Conservation (phyloP, 2,329 filamentous ascomycete species). For the Bipolaris sorokiniana region DNA sequence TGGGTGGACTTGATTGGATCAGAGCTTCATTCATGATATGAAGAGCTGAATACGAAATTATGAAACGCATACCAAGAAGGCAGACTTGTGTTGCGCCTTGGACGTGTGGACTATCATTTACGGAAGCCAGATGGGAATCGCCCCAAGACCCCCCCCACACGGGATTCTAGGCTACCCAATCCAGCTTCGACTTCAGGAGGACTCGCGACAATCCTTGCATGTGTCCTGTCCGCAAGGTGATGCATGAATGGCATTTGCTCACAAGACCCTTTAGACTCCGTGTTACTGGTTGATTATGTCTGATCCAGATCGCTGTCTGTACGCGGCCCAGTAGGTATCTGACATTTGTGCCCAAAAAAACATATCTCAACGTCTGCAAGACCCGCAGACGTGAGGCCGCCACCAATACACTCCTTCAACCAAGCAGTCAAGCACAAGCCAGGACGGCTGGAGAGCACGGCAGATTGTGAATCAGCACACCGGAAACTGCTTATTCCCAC, state of each 20-base stretch:
- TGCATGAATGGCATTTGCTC: not conserved
- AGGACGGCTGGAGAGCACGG: not conserved
- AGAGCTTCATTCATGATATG: not conserved
- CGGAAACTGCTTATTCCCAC: conserved; percentile 8
- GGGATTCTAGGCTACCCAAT: not conserved
- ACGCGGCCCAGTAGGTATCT: not conserved
- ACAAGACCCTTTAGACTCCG: not conserved
- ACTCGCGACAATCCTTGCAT: not conserved
- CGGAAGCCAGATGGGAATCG: not conserved
- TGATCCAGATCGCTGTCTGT: not conserved
- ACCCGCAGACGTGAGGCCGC: conserved; percentile 2
- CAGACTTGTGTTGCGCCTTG: not conserved
- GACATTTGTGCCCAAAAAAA: not conserved
- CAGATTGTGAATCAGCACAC: conserved; percentile 7
- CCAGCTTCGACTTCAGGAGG: not conserved
- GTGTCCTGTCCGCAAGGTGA: not conserved
- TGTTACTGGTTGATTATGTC: not conserved
- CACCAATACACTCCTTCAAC: conserved; percentile 1
- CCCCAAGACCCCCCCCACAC: not conserved
- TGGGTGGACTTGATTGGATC: not conserved
- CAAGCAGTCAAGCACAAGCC: conserved; percentile 1
- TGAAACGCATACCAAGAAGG: not conserved
- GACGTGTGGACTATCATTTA: not conserved
- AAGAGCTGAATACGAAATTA: not conserved
- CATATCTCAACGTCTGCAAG: not conserved